Evolutionary conservation across 2,329 filamentous ascomycete species (phyloP).

Genomic region (Talaromyces marneffei): DNA sequence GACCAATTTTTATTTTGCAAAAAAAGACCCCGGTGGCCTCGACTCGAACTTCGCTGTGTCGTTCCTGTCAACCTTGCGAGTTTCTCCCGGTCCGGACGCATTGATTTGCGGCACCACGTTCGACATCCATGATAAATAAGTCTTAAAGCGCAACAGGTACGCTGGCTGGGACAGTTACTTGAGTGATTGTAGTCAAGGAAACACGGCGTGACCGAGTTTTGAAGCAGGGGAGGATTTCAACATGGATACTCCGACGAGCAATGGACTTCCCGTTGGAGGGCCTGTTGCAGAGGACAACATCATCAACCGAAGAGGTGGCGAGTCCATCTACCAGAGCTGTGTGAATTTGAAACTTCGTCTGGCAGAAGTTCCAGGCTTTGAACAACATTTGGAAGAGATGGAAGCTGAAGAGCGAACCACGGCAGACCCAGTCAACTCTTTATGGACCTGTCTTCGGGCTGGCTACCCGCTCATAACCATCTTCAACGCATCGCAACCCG

Average conservation of each 20-base stretch:
- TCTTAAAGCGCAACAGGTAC: constrained; percentile 9
- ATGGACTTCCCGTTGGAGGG: constrained; percentile 40
- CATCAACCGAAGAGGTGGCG: constrained; percentile 94
- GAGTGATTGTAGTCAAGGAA: neutral
- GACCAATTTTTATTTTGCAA: neutral
- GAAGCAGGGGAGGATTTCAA: constrained; percentile 8
- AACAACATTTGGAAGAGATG: constrained; percentile 66
- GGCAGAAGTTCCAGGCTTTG: constrained; percentile 76
- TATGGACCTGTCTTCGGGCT: constrained; percentile 81
- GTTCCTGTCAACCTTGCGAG: neutral
- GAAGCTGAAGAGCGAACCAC: constrained; percentile 61
- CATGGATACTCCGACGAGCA: constrained; percentile 33
- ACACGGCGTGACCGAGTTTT: constrained; percentile 7
- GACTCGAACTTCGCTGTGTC: neutral
- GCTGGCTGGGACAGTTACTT: constrained; percentile 17
- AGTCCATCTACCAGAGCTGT: constrained; percentile 95
- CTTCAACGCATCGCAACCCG: constrained; percentile 77
- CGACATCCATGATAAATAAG: constrained; percentile 10
- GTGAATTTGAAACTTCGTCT: constrained; percentile 76
- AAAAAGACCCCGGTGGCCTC: constrained; percentile 1
- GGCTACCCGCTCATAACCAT: constrained; percentile 81
- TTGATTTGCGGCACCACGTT: constrained; percentile 9
- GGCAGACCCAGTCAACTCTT: constrained; percentile 74
- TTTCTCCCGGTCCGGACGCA: neutral
- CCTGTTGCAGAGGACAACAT: constrained; percentile 76